Conservation (phyloP, 2,329 filamentous ascomycete species). For the Zarea fungicola region DNA sequence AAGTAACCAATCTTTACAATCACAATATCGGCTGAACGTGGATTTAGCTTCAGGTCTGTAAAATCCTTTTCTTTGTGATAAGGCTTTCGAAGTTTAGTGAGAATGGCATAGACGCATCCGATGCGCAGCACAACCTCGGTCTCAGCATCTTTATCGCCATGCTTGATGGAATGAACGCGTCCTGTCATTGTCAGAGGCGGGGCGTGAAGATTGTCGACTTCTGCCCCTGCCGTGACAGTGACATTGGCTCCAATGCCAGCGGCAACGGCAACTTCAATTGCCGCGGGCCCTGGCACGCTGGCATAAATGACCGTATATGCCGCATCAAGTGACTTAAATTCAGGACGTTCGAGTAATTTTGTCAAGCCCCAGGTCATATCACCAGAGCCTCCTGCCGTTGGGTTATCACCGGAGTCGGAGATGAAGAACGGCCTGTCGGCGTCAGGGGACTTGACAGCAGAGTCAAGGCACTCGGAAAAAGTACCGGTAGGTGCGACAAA, state of each 20-base stretch:
- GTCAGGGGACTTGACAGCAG: constrained; percentile 31
- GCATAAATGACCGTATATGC: constrained; percentile 46
- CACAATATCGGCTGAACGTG: constrained; percentile 43
- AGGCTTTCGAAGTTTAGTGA: constrained; percentile 48
- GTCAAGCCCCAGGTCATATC: constrained; percentile 49
- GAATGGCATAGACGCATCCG: constrained; percentile 45
- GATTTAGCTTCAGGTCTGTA: constrained; percentile 39
- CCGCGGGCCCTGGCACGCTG: constrained; percentile 43
- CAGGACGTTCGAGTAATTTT: constrained; percentile 37
- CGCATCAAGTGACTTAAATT: constrained; percentile 32
- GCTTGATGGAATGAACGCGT: constrained; percentile 42
- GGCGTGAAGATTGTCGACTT: constrained; percentile 42
- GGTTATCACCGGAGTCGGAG: constrained; percentile 52
- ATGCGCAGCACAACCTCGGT: constrained; percentile 46
- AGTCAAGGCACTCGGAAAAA: constrained; percentile 41
- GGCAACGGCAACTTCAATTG: constrained; percentile 34
- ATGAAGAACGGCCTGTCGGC: constrained; percentile 44
- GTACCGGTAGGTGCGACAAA: constrained; percentile 48
- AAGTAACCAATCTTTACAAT: constrained; percentile 53
- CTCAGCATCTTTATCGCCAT: constrained; percentile 43
- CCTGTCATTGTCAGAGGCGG: constrained; percentile 48
- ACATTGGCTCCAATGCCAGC: constrained; percentile 42
- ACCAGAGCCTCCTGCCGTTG: constrained; percentile 49
- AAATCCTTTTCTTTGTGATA: constrained; percentile 51
- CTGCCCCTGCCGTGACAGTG: constrained; percentile 46